phyloP scores from a whole-genome alignment of 768 basidiomycete genomes.

The Lactarius deliciosus region DNA sequence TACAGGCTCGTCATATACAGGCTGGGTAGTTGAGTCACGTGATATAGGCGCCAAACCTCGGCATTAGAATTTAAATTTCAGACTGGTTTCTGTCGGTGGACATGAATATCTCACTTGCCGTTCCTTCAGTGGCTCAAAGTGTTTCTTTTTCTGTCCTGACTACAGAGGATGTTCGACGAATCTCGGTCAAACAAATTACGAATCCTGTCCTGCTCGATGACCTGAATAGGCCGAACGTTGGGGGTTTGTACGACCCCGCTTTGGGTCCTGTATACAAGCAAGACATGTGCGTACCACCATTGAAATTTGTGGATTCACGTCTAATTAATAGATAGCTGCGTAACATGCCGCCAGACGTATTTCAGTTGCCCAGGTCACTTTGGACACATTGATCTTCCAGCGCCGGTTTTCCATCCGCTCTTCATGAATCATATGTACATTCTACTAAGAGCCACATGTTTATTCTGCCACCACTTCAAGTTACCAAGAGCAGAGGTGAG shows the following conservation, averaged over 20 bases:
- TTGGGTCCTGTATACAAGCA: slow-evolving; percentile 86
- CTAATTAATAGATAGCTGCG: slow-evolving; percentile 58
- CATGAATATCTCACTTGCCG: slow-evolving; percentile 90
- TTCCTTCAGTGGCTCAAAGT: slow-evolving; percentile 81
- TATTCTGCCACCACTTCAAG: slow-evolving; percentile 95
- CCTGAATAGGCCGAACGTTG: slow-evolving; percentile 85
- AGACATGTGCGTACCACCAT: slow-evolving; percentile 71
- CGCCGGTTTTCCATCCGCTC: slow-evolving; percentile 93
- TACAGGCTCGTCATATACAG: too few species aligned
- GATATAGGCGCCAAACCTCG: background rate
- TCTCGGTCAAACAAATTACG: slow-evolving; percentile 97
- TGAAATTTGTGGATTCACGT: slow-evolving; percentile 10
- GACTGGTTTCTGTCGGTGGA: background rate
- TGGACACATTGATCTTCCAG: slow-evolving; percentile 95
- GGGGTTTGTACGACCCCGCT: slow-evolving; percentile 93
- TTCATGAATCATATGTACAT: slow-evolving; percentile 92
- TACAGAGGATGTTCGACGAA: slow-evolving; percentile 81
- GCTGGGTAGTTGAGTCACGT: background rate
- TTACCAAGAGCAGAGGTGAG: slow-evolving; percentile 68
- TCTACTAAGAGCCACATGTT: slow-evolving; percentile 81
- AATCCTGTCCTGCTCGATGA: slow-evolving; percentile 94
- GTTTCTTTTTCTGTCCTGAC: slow-evolving; percentile 93
- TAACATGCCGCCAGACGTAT: slow-evolving; percentile 89
- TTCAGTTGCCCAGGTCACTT: slow-evolving; percentile 98
- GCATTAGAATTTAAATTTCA: background rate